Evolutionary conservation across 345 rosid species (phyloP).

Genomic region (Kernera saxatilis): DNA sequence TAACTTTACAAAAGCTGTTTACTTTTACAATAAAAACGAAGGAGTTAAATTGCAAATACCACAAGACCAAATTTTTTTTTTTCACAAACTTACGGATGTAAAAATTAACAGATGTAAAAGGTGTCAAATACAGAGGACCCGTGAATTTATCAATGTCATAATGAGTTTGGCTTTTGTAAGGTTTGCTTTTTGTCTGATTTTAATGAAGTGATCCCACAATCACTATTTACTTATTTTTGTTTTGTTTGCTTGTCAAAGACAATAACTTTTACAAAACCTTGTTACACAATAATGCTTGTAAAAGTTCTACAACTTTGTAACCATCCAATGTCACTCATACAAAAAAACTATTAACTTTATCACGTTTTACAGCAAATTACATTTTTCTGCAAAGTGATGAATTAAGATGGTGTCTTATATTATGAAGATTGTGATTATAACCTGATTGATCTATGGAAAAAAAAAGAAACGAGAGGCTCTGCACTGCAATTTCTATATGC

Average conservation of each 20-base stretch:
- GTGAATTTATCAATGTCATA: slow-evolving; percentile 16
- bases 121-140: slow-evolving; percentile 8
- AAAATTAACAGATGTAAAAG: slow-evolving; percentile 2
- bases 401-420: not conserved
- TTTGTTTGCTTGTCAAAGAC: slow-evolving; percentile 2
- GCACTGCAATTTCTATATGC: too few species aligned
- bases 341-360: not conserved
- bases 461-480: too few species aligned
- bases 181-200: slow-evolving; percentile 30
- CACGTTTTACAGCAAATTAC: not conserved
- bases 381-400: not conserved
- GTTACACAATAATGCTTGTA: slow-evolving; percentile 16
- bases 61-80: not conserved
- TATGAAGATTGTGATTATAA: too few species aligned
- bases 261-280: not conserved
- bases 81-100: not conserved
- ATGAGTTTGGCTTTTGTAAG: slow-evolving; percentile 15
- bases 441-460: too few species aligned
- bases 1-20: too few species aligned
- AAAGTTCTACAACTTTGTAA: slow-evolving; percentile 2
- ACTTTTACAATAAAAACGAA: too few species aligned
- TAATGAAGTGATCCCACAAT: slow-evolving; percentile 30
- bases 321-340: not conserved
- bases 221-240: not conserved
- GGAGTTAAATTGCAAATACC: too few species aligned